Conservation (phyloP, 352 stramenopile genomes). For the Globisporangium spinosum region DNA sequence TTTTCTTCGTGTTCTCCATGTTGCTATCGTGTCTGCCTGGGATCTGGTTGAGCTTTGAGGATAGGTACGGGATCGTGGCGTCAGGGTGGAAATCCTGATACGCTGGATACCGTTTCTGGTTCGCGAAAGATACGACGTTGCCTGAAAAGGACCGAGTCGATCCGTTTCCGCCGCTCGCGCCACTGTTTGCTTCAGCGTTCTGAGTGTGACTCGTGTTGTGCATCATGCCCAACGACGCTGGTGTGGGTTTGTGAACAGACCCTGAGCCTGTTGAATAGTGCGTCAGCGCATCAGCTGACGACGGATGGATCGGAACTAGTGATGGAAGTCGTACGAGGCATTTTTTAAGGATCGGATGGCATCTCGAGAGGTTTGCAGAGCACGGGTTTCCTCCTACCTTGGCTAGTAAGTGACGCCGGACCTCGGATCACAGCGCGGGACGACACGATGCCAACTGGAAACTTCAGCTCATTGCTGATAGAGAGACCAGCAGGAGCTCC, state of each 20-base stretch:
- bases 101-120: conserved; percentile 42
- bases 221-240: neutral
- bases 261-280: conserved; percentile 7
- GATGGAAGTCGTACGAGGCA: conserved; percentile 2
- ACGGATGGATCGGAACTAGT: conserved; percentile 38
- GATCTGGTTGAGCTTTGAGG: conserved; percentile 32
- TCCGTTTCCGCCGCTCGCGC: neutral
- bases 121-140: conserved; percentile 40
- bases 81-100: conserved; percentile 29
- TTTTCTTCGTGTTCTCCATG: neutral
- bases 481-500: neutral
- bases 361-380: conserved; percentile 11
- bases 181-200: conserved; percentile 11
- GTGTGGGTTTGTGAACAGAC: conserved; percentile 8
- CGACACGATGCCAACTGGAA: conserved; percentile 40
- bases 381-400: conserved; percentile 26
- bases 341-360: conserved; percentile 1
- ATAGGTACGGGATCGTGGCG: conserved; percentile 33
- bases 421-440: conserved; percentile 44
- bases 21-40: neutral
- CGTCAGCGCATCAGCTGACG: conserved; percentile 27
- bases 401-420: conserved; percentile 23
- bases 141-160: conserved; percentile 30
- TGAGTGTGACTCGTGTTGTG: neutral
- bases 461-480: conserved; percentile 16